These are phyloP conservation scores for Aspergillus cejpii DNA, from an alignment of 2,329 filamentous ascomycete genomes.

Conservation along the genomic window DNA sequence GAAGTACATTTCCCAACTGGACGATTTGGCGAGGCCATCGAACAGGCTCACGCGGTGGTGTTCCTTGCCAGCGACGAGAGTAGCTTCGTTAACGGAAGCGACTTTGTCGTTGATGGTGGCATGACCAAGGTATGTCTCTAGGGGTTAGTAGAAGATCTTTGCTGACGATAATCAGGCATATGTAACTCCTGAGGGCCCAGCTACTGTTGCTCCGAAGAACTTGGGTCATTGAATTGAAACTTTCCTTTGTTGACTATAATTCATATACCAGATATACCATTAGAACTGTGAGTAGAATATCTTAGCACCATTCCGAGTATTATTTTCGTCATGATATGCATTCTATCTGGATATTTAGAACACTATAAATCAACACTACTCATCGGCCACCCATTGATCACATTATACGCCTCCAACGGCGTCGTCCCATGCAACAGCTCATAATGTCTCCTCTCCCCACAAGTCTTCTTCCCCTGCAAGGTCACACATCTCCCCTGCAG, in stretches of 20 bases:
- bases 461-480: slow-evolving; percentile 8
- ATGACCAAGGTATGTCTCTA: slow-evolving; percentile 76
- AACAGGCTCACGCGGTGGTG: slow-evolving; percentile 83
- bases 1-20: slow-evolving; percentile 86
- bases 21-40: slow-evolving; percentile 85
- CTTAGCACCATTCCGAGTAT: too few species aligned
- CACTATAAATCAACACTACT: slow-evolving; percentile 21
- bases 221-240: slow-evolving; percentile 23
- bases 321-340: too few species aligned
- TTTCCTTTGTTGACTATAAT: not conserved
- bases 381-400: slow-evolving; percentile 26
- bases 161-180: slow-evolving; percentile 53
- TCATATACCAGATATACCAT: not conserved
- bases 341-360: too few species aligned
- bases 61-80: slow-evolving; percentile 84
- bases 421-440: slow-evolving; percentile 27
- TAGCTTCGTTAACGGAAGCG: slow-evolving; percentile 82
- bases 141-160: not conserved
- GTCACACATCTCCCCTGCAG: slow-evolving; percentile 17
- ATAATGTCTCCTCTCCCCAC: slow-evolving; percentile 24
- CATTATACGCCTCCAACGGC: slow-evolving; percentile 24
- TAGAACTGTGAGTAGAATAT: not conserved
- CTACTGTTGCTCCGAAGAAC: slow-evolving; percentile 50
- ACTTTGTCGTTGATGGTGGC: slow-evolving; percentile 92
- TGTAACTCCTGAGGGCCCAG: slow-evolving; percentile 55